These are phyloP conservation scores for Nicotiana obtusifolia DNA, from an alignment of 257 asterid species.

Conservation along the genomic window DNA sequence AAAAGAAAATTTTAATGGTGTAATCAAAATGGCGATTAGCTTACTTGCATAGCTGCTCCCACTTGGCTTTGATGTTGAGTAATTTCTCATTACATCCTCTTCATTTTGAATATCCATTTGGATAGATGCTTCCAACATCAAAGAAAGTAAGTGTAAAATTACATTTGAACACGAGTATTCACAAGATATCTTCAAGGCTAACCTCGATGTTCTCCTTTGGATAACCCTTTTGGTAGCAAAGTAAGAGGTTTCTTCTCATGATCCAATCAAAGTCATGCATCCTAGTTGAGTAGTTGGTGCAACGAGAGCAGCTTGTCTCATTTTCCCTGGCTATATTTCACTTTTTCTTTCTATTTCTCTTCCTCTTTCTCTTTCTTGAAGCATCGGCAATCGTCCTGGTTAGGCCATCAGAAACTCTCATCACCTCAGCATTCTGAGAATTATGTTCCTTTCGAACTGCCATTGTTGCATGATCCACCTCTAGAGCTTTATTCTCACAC, in stretches of 20 bases:
- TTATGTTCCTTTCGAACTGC: too few species aligned
- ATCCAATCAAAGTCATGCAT: too few species aligned
- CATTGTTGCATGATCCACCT: too few species aligned
- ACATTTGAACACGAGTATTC: neutral
- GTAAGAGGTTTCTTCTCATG: neutral
- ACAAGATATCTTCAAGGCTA: neutral
- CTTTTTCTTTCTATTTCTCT: too few species aligned
- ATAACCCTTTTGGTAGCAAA: neutral
- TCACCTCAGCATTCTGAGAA: neutral
- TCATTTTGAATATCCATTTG: neutral
- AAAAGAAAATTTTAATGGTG: too few species aligned
- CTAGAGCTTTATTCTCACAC: too few species aligned
- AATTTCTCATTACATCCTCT: neutral
- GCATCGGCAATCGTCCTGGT: neutral
- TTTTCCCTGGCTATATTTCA: too few species aligned
- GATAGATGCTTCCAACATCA: neutral
- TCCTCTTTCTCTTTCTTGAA: neutral
- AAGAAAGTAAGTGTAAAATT: neutral
- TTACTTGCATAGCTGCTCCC: neutral
- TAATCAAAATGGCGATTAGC: too few species aligned
- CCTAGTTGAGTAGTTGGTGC: too few species aligned
- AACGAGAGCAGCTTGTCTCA: too few species aligned
- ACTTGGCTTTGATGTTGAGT: neutral
- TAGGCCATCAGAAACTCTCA: neutral
- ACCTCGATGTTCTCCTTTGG: neutral